A percentile compares a stretch with the other conserved stretches of the same genome.
These are phyloP conservation scores for Diaporthe sp. DNA, from an alignment of 2,329 filamentous ascomycete species.

Conservation along the genomic window DNA sequence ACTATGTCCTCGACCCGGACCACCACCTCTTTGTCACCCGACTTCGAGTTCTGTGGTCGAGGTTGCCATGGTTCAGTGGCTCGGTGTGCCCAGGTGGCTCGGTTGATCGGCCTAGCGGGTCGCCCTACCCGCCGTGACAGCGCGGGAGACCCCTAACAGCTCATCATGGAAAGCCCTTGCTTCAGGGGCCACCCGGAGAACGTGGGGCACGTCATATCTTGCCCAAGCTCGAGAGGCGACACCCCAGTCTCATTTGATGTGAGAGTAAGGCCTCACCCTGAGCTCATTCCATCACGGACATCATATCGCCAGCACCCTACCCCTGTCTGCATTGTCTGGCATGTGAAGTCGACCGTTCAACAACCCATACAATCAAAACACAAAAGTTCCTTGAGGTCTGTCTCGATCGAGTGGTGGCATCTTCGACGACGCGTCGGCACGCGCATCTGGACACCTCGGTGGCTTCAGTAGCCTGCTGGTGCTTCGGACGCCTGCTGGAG, in stretches of 20 bases:
- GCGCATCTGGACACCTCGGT: not conserved
- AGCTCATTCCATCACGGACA: not conserved
- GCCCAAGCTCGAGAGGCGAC: not conserved
- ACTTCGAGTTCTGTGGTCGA: slow-evolving; percentile 1
- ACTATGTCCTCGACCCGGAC: not conserved
- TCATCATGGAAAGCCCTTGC: slow-evolving; percentile 5
- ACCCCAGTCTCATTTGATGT: not conserved
- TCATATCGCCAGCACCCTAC: not conserved
- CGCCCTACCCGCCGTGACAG: slow-evolving; percentile 22
- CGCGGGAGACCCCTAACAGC: not conserved
- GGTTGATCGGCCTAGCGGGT: slow-evolving; percentile 12
- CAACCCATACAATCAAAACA: not conserved
- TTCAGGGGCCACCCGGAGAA: not conserved
- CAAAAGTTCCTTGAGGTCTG: no score
- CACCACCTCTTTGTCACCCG: not conserved
- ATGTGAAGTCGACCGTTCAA: not conserved
- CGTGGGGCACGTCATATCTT: slow-evolving; percentile 30
- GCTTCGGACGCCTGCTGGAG: not conserved
- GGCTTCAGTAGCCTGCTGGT: not conserved
- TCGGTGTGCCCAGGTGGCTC: not conserved
- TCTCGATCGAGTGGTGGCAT: not conserved
- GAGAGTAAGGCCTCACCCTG: slow-evolving; percentile 20
- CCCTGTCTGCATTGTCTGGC: slow-evolving; percentile 11
- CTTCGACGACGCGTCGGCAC: not conserved
- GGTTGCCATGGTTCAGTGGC: not conserved